Percentiles rank a stretch among this genome's conserved stretches.
Evolutionary conservation across 2,329 filamentous ascomycete species (phyloP).

Genomic region (Myotisia sp.): DNA sequence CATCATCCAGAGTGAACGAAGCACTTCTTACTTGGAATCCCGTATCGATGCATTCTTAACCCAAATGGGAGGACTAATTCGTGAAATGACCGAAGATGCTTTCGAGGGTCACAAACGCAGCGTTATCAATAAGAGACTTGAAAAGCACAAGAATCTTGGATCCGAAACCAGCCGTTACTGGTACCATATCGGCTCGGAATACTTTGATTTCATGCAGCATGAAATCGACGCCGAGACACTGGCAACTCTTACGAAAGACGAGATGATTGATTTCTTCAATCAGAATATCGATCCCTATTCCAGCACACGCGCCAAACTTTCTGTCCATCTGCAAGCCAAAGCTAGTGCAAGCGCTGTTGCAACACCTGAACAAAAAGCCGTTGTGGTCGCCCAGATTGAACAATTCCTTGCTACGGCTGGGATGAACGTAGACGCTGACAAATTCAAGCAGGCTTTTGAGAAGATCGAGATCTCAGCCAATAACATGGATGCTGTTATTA

Average conservation of each 20-base stretch:
- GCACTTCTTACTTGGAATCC: slow-evolving; percentile 67
- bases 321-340: slow-evolving; percentile 71
- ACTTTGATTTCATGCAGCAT: slow-evolving; percentile 76
- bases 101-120: slow-evolving; percentile 88
- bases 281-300: slow-evolving; percentile 64
- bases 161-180: slow-evolving; percentile 74
- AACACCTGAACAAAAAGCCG: slow-evolving; percentile 17
- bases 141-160: slow-evolving; percentile 83
- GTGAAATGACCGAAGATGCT: slow-evolving; percentile 63
- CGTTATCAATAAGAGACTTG: slow-evolving; percentile 69
- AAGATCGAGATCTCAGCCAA: slow-evolving; percentile 32
- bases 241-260: slow-evolving; percentile 58
- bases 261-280: slow-evolving; percentile 67
- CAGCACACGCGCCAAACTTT: slow-evolving; percentile 59
- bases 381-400: slow-evolving; percentile 29
- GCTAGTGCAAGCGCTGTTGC: slow-evolving; percentile 35
- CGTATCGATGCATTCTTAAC: slow-evolving; percentile 76
- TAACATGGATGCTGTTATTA: slow-evolving; percentile 37
- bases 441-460: slow-evolving; percentile 32
- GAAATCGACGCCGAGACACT: slow-evolving; percentile 65
- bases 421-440: slow-evolving; percentile 29
- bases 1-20: slow-evolving; percentile 83
- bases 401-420: slow-evolving; percentile 37
- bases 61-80: slow-evolving; percentile 50
- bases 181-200: slow-evolving; percentile 71